These are phyloP conservation scores for Prunus padus DNA, from an alignment of 306 rosid genomes.

Conservation along the genomic window DNA sequence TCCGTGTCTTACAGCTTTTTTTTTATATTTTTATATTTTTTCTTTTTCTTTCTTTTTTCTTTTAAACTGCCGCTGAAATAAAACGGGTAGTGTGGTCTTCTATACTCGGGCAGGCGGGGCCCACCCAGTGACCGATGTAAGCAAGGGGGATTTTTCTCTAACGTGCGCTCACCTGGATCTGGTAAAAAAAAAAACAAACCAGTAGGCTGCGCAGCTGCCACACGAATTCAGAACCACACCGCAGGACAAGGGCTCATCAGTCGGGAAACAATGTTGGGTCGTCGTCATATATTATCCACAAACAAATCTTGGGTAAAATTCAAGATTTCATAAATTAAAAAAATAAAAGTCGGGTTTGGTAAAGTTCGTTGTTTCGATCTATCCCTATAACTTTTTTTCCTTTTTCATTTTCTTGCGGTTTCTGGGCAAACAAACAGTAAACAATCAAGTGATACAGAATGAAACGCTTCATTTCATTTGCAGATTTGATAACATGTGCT, in stretches of 20 bases:
- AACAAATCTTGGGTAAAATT: neutral
- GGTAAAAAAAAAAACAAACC: neutral
- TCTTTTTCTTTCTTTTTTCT: neutral
- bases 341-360: neutral
- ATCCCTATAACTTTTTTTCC: too few species aligned
- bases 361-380: neutral
- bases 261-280: slow-evolving; percentile 28
- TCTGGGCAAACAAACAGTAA: neutral
- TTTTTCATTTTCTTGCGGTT: neutral
- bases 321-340: neutral
- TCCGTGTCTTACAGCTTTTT: slow-evolving; percentile 5
- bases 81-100: neutral
- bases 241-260: slow-evolving; percentile 26
- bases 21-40: neutral
- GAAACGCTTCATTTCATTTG: neutral
- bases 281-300: neutral
- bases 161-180: neutral
- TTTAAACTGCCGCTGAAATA: neutral
- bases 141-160: neutral
- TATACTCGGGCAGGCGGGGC: neutral
- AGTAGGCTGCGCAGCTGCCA: neutral
- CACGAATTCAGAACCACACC: neutral
- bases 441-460: neutral
- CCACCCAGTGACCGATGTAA: slow-evolving; percentile 21
- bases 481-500: neutral